Base-by-base conservation (phyloP, 768 basidiomycete genomes). In the Panus rudis region DNA sequence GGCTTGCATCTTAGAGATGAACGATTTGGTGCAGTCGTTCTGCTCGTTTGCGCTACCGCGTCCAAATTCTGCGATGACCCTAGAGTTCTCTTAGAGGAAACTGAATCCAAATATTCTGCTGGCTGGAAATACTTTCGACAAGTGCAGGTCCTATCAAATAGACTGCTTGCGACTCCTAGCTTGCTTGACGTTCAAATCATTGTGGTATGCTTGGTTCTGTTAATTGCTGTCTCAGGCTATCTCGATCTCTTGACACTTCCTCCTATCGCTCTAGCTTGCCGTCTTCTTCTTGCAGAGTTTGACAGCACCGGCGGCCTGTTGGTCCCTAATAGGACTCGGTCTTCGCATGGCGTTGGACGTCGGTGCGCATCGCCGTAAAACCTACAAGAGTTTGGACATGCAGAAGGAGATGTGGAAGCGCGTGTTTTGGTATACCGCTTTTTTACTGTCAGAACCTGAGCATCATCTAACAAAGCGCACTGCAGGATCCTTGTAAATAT, bases 301-400 rank as follows among this genome's bases (percentile, higher is more conserved):
- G 16, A 71, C 70, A 11, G 62, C 71, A 13, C 71, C 73, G 4
- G 75, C 76, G 52, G 65, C 68, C 4, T 64, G 65, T 35, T 84
- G 81, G 81, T 68, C 72, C 10, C 55, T 78, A 25, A 59, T 76
- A 24, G 81, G 74, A 0, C 63, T 82, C 32, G 82, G 79, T n/a
- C 60, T 90, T 24, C 78, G 85, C 3, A 64, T 81, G 39, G 76
- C 79, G 1, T 79, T 87, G 56, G 87, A 92, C 49, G 75, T 86
- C 30, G 79, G 89, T 21, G 81, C 77, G 1, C 89, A 90, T 59
- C 67, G 78, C 25, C 66, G 68, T 44, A 66, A 59, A 46, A 61
- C 67, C 11, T 63, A 71, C 21, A 65, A 63, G 41, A 49, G 56
- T 11, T 47, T 57, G 6, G 69, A 67, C 7, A 71, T 7, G 61